phyloP scores from a whole-genome alignment of 306 rosid genomes.

The Cicer pinnatifidum region DNA sequence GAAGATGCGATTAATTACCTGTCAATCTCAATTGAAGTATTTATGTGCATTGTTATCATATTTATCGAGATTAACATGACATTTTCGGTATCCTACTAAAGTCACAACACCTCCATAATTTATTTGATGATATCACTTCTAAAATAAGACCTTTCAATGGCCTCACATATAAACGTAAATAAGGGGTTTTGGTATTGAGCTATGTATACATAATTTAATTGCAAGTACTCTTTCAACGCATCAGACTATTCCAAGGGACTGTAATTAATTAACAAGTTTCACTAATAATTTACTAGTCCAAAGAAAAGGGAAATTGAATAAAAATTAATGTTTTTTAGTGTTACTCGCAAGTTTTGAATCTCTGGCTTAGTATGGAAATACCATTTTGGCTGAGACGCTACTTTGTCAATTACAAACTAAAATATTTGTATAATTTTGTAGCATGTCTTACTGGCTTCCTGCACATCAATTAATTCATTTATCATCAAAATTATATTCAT shows the following conservation, averaged over 20 bases:
- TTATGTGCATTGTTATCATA: background rate
- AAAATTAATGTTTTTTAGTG: no score
- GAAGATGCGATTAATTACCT: background rate
- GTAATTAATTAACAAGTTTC: no score
- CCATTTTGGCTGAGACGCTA: background rate
- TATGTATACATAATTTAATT: fast-evolving
- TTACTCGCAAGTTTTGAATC: constrained; percentile 16
- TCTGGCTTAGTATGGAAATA: background rate
- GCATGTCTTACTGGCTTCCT: background rate
- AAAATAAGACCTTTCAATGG: no score
- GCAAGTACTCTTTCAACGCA: background rate
- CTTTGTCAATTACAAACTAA: background rate
- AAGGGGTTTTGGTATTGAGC: background rate
- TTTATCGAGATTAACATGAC: background rate
- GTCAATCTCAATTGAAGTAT: background rate
- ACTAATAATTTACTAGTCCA: no score
- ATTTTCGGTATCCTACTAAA: background rate
- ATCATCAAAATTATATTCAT: no score
- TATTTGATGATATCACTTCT: background rate
- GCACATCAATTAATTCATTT: no score
- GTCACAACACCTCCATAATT: background rate
- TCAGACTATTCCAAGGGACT: background rate
- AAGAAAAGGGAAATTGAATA: no score
- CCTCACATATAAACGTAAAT: background rate
- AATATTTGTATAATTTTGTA: background rate